Percentiles rank a stretch among this genome's conserved stretches.
These are phyloP conservation scores for Nitzschia sp. DNA, from an alignment of 108 stramenopile genomes.

Conservation along the genomic window DNA sequence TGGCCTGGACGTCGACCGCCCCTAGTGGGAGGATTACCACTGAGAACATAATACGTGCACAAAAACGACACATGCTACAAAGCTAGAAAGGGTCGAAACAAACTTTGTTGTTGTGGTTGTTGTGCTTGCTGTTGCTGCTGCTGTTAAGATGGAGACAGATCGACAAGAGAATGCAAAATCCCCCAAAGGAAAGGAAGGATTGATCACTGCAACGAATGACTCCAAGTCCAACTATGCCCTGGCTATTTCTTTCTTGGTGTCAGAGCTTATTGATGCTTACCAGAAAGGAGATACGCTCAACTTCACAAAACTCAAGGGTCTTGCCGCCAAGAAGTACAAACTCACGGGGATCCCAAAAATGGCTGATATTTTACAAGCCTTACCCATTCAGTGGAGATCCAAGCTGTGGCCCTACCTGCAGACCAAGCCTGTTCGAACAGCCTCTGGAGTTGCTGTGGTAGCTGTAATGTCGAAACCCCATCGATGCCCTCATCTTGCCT, in stretches of 20 bases:
- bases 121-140: neutral
- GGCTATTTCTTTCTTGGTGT: conserved; percentile 80
- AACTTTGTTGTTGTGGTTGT: too few species aligned
- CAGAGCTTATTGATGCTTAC: conserved; percentile 81
- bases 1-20: too few species aligned
- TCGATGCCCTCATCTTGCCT: conserved; percentile 94
- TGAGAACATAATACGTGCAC: too few species aligned
- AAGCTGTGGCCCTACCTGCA: conserved; percentile 83
- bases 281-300: conserved; percentile 76
- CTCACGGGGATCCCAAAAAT: conserved; percentile 83
- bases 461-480: conserved; percentile 97
- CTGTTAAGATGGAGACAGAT: neutral
- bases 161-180: too few species aligned
- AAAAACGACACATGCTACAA: too few species aligned
- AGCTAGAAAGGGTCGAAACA: too few species aligned
- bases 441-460: conserved; percentile 91
- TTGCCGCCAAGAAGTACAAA: conserved; percentile 78
- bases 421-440: conserved; percentile 92
- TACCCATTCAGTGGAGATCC: conserved; percentile 75
- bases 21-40: too few species aligned
- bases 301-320: conserved; percentile 81
- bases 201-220: neutral
- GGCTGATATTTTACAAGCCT: conserved; percentile 87
- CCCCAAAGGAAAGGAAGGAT: too few species aligned
- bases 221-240: conserved; percentile 64